Evolutionary conservation across 2,329 filamentous ascomycete genomes (phyloP).

Genomic region (Aspergillus sp.): DNA sequence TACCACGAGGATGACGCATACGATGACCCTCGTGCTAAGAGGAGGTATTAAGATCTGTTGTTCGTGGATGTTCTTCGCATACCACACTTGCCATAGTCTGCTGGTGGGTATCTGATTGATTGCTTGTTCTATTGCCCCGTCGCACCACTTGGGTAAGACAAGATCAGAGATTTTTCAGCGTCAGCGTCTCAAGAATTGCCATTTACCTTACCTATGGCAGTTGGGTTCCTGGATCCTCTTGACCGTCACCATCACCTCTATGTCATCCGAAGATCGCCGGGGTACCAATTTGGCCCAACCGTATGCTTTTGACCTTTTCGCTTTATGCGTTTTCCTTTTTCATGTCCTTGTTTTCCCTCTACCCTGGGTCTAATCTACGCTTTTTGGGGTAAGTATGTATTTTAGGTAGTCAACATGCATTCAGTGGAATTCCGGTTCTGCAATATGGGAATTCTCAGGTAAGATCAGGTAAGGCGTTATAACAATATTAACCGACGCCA

Average conservation of each 20-base stretch:
- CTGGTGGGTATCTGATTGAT: slow-evolving; percentile 39
- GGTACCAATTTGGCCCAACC: neutral
- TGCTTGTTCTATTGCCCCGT: slow-evolving; percentile 19
- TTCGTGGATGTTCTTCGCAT: slow-evolving; percentile 8
- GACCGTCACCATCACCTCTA: slow-evolving; percentile 1
- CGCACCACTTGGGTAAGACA: slow-evolving; percentile 32
- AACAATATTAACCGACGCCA: slow-evolving; percentile 21
- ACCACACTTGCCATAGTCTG: slow-evolving; percentile 26
- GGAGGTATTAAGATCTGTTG: slow-evolving; percentile 47
- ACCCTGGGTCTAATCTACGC: slow-evolving; percentile 23
- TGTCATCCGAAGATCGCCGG: neutral
- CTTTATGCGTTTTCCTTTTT: slow-evolving; percentile 19
- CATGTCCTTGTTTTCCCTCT: slow-evolving; percentile 17
- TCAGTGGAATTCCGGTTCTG: slow-evolving; percentile 13
- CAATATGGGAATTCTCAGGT: slow-evolving; percentile 25
- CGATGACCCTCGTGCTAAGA: slow-evolving; percentile 63
- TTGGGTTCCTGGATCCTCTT: slow-evolving; percentile 4
- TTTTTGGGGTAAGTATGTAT: slow-evolving; percentile 39
- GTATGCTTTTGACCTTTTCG: slow-evolving; percentile 10
- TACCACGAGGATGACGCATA: slow-evolving; percentile 71
- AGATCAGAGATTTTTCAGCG: slow-evolving; percentile 6
- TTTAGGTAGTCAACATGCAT: slow-evolving; percentile 26
- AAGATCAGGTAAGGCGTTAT: slow-evolving; percentile 39
- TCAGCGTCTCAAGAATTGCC: slow-evolving; percentile 1
- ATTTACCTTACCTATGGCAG: slow-evolving; percentile 13